A percentile compares a stretch with the other conserved stretches of the same genome.
Evolutionary conservation across 169 alveolate genomes (phyloP).

Genomic region (Plasmodium gallinaceum): DNA sequence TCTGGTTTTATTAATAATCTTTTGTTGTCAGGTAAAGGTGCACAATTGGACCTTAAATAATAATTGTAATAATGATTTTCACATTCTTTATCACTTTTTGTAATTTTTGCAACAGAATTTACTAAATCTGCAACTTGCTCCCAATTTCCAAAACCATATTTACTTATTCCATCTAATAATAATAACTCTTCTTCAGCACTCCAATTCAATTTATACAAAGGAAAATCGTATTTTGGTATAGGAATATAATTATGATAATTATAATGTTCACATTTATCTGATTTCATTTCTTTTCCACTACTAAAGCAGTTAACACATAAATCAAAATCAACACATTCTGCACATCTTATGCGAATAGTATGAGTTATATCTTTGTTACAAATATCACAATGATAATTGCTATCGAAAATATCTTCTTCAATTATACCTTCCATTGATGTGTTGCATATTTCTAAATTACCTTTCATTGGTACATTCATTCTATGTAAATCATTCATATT

Average conservation of each 20-base stretch:
- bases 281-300: conserved; percentile 88
- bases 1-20: conserved; percentile 61
- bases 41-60: conserved; percentile 86
- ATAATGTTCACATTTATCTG: conserved; percentile 84
- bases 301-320: conserved; percentile 91
- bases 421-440: conserved; percentile 29
- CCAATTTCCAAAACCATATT: conserved; percentile 95
- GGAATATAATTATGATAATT: conserved; percentile 91
- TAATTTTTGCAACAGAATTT: conserved; percentile 80
- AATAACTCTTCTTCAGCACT: conserved; percentile 93
- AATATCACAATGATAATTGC: conserved; percentile 85
- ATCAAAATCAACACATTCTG: conserved; percentile 92
- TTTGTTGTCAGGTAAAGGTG: conserved; percentile 85
- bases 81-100: conserved; percentile 87
- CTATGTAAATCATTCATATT: conserved; percentile 67
- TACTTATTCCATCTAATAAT: conserved; percentile 91
- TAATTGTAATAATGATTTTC: conserved; percentile 86
- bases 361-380: conserved; percentile 85
- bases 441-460: neutral
- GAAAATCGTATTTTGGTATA: conserved; percentile 90
- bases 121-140: conserved; percentile 84
- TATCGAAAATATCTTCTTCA: conserved; percentile 72
- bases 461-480: neutral
- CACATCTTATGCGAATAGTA: conserved; percentile 89
- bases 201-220: conserved; percentile 88